Conservation (phyloP, 148 eudicot genomes). For the Rhododendron vialii region DNA sequence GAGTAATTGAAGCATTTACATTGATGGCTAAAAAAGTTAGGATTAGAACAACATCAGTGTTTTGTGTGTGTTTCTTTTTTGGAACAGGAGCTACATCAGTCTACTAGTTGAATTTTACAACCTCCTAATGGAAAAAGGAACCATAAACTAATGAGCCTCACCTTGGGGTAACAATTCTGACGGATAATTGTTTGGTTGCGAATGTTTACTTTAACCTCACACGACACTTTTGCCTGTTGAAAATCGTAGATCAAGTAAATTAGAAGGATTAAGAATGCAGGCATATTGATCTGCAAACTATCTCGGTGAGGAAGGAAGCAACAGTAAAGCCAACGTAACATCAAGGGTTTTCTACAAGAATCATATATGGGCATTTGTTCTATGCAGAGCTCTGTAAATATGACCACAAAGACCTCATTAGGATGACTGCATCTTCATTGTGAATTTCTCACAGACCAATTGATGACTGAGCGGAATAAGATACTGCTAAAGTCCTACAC, state of each 20-base stretch:
- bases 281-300: not conserved
- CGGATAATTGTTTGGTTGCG: conserved; percentile 42
- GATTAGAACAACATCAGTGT: not conserved
- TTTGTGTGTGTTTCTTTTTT: not conserved
- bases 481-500: not conserved
- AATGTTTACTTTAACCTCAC: conserved; percentile 50
- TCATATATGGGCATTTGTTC: not conserved
- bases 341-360: not conserved
- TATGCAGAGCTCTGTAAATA: not conserved
- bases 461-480: not conserved
- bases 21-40: not conserved
- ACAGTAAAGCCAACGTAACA: not conserved
- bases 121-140: not conserved
- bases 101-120: not conserved
- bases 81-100: not conserved
- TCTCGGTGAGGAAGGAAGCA: not conserved
- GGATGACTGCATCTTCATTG: not conserved
- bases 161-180: conserved; percentile 65
- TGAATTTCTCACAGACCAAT: not conserved
- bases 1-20: not conserved
- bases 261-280: not conserved
- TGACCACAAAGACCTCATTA: not conserved
- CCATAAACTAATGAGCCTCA: conserved; percentile 14
- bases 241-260: not conserved
- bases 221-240: conserved; percentile 54